Evolutionary conservation across 2,329 filamentous ascomycete genomes (phyloP), one percentile per base, ranked within the genome.

Genomic region (Verticillium zaregamsianum): DNA sequence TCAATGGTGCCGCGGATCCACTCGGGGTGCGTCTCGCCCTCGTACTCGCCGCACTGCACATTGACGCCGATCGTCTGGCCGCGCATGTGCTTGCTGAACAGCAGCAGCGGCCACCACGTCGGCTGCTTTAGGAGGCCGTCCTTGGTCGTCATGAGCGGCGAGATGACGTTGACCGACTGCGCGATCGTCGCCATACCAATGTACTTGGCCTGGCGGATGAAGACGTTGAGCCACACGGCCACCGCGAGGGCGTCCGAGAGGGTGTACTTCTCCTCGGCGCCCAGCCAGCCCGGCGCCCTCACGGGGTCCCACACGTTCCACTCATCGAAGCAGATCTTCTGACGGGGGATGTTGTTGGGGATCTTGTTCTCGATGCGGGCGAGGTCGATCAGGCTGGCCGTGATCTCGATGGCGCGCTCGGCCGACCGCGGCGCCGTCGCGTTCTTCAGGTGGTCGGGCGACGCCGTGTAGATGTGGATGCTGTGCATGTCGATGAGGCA

Each of bases 291-390:
- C 0, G 88, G 88, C 0, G 90, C 90, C 9, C 90, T 84, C 59
- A 82, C 79, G 0, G 89, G 88, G 68, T 92, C 89, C 90, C 90
- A 93, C 9, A 93, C 90, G 72, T 93, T 93, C 90, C 90, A 93
- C 74, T 93, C 90, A 71, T 93, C 90, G 71, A 93, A 93, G 79
- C 90, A 93, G 71, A 93, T 91, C 59, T 82, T 89, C 56, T 86
- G 88, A 3, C 83, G 78, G 4, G 84, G 83, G n/a, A 88, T 83
- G 0, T 79, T 77, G 0, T 81, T 76, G 0, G 88, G 82, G 0
- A 89, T 82, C 49, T 79, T 76, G 72, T 90, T 89, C 72, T 91
- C 87, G 69, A 91, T 87, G 37, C 88, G 81, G 0, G 90, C 90
- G 1, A 93, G 83, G 71, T 93, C 90, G 66, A 92, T 91, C 2